Base-by-base conservation (phyloP, 176 grass and related monocot species). In the Triticum urartu region DNA sequence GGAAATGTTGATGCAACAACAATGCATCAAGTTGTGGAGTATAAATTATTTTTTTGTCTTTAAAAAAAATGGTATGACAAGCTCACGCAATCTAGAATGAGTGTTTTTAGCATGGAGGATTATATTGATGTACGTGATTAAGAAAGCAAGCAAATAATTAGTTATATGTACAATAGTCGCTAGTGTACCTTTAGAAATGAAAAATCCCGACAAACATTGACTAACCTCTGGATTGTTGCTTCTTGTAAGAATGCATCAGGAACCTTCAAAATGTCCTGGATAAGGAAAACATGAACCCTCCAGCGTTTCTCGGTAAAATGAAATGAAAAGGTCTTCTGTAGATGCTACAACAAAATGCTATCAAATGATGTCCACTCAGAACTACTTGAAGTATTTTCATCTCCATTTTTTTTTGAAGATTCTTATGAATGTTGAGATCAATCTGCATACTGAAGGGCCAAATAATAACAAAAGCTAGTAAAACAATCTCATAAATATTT, bases 301-400 rank as follows among this genome's bases (percentile, higher is more conserved):
- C 93, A 95, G 50, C 88, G 89, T 95, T 95, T 38, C 88, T 91
- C 7, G 89, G 95, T 71, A 95, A 88, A 86, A 98, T 91, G 81
- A 98, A 98, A 71, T 69, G 38, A 82, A 98, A 48, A 98, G 86
- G 79, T 98, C 93, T 84, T 98, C 95, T 88, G 95, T 95, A 22
- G 93, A 90, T 68, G 91, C 91, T 84, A 98, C 86, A 40, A 98
- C 93, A 47, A 93, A 92, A 75, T 89, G 93, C 89, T 98, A 78
- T 98, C 93, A 70, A 98, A 95, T 33, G 87, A 93, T 92, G 92
- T 93, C 95, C 91, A 95, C 11, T 35, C 77, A 17, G 65, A 79
- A 60, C 68, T 83, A 48, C 70, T 60, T 25, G 75, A 30, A 30
- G 28, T 30, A 30, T 30, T 30, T 3, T 30, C 28, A 30, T 30